These are phyloP conservation scores for Metarhizium sp. DNA, from an alignment of 2,329 filamentous ascomycete species.

Conservation along the genomic window DNA sequence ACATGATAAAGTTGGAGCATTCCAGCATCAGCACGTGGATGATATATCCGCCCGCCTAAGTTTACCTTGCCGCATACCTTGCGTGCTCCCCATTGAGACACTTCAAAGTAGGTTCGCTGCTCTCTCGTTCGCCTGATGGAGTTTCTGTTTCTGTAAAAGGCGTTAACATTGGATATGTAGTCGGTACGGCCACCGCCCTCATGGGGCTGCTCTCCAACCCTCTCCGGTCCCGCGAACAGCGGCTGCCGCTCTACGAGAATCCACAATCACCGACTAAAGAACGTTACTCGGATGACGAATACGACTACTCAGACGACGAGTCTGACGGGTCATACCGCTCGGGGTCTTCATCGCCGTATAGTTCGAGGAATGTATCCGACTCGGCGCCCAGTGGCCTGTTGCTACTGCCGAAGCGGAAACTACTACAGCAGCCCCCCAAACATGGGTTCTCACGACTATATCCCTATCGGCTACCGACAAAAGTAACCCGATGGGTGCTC, in stretches of 20 bases:
- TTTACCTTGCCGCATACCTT: conserved; percentile 4
- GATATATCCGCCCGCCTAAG: background rate
- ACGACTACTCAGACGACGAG: conserved; percentile 37
- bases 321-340: conserved; percentile 26
- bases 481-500: conserved; percentile 69
- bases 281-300: conserved; percentile 40
- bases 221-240: conserved; percentile 36
- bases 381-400: conserved; percentile 32
- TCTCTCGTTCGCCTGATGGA: background rate
- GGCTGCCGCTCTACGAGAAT: conserved; percentile 43
- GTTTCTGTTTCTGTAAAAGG: background rate
- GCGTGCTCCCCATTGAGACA: background rate
- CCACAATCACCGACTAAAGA: conserved; percentile 35
- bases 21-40: conserved; percentile 1
- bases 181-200: conserved; percentile 5
- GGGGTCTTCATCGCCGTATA: conserved; percentile 33
- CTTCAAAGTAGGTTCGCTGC: background rate
- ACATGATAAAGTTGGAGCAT: background rate
- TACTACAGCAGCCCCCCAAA: background rate
- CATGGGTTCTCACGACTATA: conserved; percentile 19
- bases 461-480: conserved; percentile 58
- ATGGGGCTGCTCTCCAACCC: conserved; percentile 44
- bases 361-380: conserved; percentile 45
- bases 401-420: conserved; percentile 30
- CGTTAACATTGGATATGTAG: background rate